Percentiles rank a stretch among this genome's conserved stretches.
These are phyloP conservation scores for Heterobasidion irregulare DNA, from an alignment of 1,284 basidiomycete genomes.

Conservation along the genomic window DNA sequence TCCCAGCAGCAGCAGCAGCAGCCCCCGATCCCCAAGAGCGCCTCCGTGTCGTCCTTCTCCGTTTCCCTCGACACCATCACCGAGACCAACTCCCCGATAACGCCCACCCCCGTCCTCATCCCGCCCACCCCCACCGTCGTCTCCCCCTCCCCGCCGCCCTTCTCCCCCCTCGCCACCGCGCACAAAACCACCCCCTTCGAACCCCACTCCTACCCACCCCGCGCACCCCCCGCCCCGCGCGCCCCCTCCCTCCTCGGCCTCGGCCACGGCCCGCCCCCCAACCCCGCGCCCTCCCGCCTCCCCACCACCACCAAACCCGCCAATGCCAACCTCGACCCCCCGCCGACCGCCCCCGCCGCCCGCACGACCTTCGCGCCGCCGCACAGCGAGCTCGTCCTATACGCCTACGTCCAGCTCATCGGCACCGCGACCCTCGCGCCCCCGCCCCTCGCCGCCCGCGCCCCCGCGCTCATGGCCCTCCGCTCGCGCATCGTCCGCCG, in stretches of 20 bases:
- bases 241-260: slow-evolving; percentile 24
- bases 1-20: not conserved
- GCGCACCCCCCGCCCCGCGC: slow-evolving; percentile 4
- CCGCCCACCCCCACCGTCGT: slow-evolving; percentile 10
- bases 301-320: slow-evolving; percentile 9
- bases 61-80: slow-evolving; percentile 63
- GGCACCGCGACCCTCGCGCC: slow-evolving; percentile 49
- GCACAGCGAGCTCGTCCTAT: slow-evolving; percentile 66
- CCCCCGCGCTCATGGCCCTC: slow-evolving; percentile 34
- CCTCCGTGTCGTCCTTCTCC: slow-evolving; percentile 53
- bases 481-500: slow-evolving; percentile 34
- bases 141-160: slow-evolving; percentile 17
- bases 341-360: slow-evolving; percentile 29
- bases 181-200: slow-evolving; percentile 4
- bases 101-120: slow-evolving; percentile 8
- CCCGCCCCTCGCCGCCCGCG: slow-evolving; percentile 12
- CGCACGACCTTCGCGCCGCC: slow-evolving; percentile 14
- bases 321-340: slow-evolving; percentile 15
- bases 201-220: slow-evolving; percentile 12
- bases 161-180: slow-evolving; percentile 15
- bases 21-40: slow-evolving; percentile 24
- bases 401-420: slow-evolving; percentile 80
- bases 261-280: slow-evolving; percentile 33
- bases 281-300: slow-evolving; percentile 12
- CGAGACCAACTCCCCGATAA: slow-evolving; percentile 28